Evolutionary conservation across 2,329 filamentous ascomycete species (phyloP).

Genomic region (Pochonia chlamydosporia): DNA sequence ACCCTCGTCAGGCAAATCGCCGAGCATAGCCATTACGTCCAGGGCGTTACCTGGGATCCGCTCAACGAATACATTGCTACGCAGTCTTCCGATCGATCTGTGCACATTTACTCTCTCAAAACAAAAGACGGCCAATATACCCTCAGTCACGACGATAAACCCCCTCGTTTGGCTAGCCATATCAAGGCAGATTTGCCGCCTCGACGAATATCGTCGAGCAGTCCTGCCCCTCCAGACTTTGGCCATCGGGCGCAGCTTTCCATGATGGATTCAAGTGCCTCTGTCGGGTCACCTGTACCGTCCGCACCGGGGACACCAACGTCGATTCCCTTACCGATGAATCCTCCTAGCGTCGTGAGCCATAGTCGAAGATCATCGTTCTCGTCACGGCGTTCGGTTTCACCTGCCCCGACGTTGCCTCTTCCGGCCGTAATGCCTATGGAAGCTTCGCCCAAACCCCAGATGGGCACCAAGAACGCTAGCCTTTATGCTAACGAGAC

Average conservation of each 20-base stretch:
- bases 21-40: constrained; percentile 96
- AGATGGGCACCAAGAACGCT: constrained; percentile 70
- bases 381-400: constrained; percentile 79
- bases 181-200: constrained; percentile 84
- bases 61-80: constrained; percentile 97
- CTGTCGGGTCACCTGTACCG: constrained; percentile 74
- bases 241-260: constrained; percentile 60
- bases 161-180: constrained; percentile 75
- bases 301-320: constrained; percentile 93
- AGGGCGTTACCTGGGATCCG: constrained; percentile 97
- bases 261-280: constrained; percentile 42
- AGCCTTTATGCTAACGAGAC: constrained; percentile 96
- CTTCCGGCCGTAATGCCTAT: constrained; percentile 93
- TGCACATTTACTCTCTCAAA: constrained; percentile 94
- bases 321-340: constrained; percentile 87
- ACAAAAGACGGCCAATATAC: constrained; percentile 96
- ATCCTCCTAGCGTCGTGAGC: constrained; percentile 81
- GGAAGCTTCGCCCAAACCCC: constrained; percentile 79
- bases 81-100: constrained; percentile 94
- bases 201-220: constrained; percentile 82
- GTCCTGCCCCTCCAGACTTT: constrained; percentile 84
- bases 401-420: constrained; percentile 88
- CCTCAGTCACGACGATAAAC: constrained; percentile 58
- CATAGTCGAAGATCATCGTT: constrained; percentile 95
- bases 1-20: constrained; percentile 83